phyloP scores from a whole-genome alignment of 306 rosid genomes.

The Vigna mungo region DNA sequence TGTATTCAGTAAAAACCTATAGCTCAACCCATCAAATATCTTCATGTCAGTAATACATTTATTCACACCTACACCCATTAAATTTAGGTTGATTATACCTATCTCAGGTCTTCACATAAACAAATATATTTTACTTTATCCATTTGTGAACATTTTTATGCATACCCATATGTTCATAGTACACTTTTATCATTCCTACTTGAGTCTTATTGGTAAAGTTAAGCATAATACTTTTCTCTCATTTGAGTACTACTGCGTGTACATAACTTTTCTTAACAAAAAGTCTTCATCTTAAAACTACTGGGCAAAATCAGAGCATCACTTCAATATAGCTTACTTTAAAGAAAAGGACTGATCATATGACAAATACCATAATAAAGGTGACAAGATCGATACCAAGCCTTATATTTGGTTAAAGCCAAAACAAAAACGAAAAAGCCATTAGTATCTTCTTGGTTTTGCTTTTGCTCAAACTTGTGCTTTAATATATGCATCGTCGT shows the following conservation, averaged over 20 bases:
- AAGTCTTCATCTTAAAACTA: background rate
- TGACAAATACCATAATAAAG: background rate
- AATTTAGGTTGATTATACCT: too few relatives aligned
- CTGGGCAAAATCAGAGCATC: background rate
- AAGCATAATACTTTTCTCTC: constrained; percentile 33
- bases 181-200: too few relatives aligned
- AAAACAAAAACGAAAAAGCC: background rate
- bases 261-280: background rate
- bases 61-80: too few relatives aligned
- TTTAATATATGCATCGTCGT: background rate
- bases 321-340: background rate
- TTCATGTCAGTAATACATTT: too few relatives aligned
- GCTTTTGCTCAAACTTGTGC: background rate
- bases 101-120: too few relatives aligned
- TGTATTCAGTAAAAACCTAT: too few relatives aligned
- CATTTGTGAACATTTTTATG: too few relatives aligned
- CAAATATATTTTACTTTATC: too few relatives aligned
- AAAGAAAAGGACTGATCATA: background rate
- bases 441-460: background rate
- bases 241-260: background rate
- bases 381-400: background rate
- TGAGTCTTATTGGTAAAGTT: background rate
- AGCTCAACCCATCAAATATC: too few relatives aligned
- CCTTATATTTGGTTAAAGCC: background rate
- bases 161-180: too few relatives aligned